These are phyloP conservation scores for Colletotrichum theobromicola DNA, from an alignment of 2,329 filamentous ascomycete species.

Conservation along the genomic window DNA sequence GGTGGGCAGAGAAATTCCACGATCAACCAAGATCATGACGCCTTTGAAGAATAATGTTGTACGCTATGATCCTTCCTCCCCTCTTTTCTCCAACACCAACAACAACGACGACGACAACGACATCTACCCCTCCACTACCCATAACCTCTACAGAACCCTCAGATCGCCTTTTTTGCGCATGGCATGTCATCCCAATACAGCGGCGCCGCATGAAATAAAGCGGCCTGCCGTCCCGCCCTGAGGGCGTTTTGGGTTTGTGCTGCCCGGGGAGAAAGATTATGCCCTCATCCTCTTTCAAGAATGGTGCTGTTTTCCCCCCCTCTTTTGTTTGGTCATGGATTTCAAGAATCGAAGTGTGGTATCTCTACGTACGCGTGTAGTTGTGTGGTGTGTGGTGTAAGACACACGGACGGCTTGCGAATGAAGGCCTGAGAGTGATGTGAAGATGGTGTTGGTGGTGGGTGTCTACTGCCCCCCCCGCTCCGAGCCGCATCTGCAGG, in stretches of 20 bases:
- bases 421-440: not conserved
- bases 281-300: too few species aligned
- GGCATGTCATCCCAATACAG: not conserved
- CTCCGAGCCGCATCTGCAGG: not conserved
- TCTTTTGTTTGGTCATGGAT: not conserved
- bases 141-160: not conserved
- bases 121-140: too few species aligned
- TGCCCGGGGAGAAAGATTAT: not conserved
- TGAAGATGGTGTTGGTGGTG: not conserved
- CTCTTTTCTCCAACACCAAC: not conserved
- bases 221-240: not conserved
- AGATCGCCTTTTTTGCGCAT: not conserved
- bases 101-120: too few species aligned
- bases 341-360: too few species aligned
- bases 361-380: too few species aligned
- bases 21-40: not conserved
- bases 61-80: not conserved
- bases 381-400: not conserved
- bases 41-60: not conserved
- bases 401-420: not conserved
- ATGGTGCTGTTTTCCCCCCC: too few species aligned
- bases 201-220: not conserved
- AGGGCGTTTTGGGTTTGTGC: not conserved
- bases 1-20: not conserved
- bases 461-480: not conserved